These are phyloP conservation scores for Daldinia childiae DNA, from an alignment of 495 filamentous ascomycete genomes.

Conservation along the genomic window DNA sequence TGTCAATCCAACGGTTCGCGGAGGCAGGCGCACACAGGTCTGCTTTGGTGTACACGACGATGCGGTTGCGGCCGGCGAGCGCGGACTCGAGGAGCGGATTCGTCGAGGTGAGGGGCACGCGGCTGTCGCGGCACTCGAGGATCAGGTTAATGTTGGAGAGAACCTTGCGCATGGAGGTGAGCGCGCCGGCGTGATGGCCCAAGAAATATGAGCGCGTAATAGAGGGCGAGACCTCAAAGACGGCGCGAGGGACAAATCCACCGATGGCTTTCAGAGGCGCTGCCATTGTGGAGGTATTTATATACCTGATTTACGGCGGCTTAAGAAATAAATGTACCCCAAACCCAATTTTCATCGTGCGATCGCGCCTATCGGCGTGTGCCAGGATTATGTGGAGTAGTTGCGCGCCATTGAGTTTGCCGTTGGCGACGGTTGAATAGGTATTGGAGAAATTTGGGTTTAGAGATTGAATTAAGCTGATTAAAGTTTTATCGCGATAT, in stretches of 20 bases:
- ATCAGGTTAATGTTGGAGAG: conserved; percentile 85
- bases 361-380: neutral
- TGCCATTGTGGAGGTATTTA: conserved; percentile 19
- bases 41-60: conserved; percentile 91
- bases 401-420: conserved; percentile 18
- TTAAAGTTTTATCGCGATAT: neutral
- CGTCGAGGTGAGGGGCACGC: conserved; percentile 84
- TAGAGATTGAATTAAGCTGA: neutral
- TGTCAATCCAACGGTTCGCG: conserved; percentile 17
- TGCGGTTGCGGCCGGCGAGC: conserved; percentile 70
- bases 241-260: conserved; percentile 75
- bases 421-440: neutral
- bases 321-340: neutral
- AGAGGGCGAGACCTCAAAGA: conserved; percentile 69
- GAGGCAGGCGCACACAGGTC: conserved; percentile 67
- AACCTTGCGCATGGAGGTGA: conserved; percentile 84
- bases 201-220: conserved; percentile 94
- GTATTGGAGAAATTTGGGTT: neutral
- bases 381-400: neutral
- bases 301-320: conserved; percentile 5
- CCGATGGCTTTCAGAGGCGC: conserved; percentile 36
- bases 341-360: conserved; percentile 13
- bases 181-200: conserved; percentile 90
- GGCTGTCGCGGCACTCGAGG: conserved; percentile 94
- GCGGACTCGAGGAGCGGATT: conserved; percentile 91